Percentiles rank a stretch among this genome's conserved stretches.
These are phyloP conservation scores for Backusella tarrabulga DNA, from an alignment of 192 early-diverging fungal genomes.

Conservation along the genomic window DNA sequence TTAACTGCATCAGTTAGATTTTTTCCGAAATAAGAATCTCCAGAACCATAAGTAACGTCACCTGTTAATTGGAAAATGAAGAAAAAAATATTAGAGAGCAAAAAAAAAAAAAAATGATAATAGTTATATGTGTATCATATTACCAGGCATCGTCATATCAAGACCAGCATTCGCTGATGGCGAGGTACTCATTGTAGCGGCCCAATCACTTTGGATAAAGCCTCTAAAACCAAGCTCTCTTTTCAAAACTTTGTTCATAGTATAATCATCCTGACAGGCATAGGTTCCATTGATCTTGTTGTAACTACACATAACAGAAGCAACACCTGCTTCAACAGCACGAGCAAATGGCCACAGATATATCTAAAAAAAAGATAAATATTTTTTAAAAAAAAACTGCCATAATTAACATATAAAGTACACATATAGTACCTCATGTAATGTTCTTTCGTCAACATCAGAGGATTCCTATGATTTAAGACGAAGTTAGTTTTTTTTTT, in stretches of 20 bases:
- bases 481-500: not conserved
- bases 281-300: conserved; percentile 53
- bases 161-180: conserved; percentile 35
- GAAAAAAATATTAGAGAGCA: not conserved
- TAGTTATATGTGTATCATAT: not conserved
- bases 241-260: conserved; percentile 45
- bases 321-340: conserved; percentile 50
- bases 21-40: conserved; percentile 8
- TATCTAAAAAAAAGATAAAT: not conserved
- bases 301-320: conserved; percentile 60
- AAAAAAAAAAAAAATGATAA: not conserved
- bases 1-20: conserved; percentile 12
- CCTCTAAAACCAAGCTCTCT: conserved; percentile 51
- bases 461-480: conserved; percentile 21
- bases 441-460: conserved; percentile 50
- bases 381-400: too few relatives aligned
- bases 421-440: conserved; percentile 42
- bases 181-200: conserved; percentile 33
- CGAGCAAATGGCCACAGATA: conserved; percentile 58
- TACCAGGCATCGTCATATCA: conserved; percentile 65
- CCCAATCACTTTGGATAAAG: conserved; percentile 59
- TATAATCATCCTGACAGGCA: conserved; percentile 47
- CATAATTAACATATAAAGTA: too few relatives aligned
- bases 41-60: not conserved
- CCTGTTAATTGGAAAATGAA: not conserved